Percentiles rank a stretch among this genome's conserved stretches.
These are phyloP conservation scores for Gymnopilus dilepis DNA, from an alignment of 768 basidiomycete genomes.

Conservation along the genomic window DNA sequence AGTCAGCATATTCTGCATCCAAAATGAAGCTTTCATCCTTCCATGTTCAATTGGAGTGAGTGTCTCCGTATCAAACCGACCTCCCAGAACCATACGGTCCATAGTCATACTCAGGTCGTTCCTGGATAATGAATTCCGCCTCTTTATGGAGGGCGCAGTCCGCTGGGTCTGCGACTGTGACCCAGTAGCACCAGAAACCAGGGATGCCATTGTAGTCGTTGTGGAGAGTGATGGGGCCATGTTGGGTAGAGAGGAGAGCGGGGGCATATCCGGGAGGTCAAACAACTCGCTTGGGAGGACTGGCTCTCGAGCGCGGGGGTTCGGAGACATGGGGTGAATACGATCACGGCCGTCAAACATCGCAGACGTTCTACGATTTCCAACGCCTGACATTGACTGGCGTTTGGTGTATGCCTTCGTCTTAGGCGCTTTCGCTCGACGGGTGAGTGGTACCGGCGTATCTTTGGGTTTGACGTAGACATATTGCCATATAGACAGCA, in stretches of 20 bases:
- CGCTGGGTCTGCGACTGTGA: conserved; percentile 30
- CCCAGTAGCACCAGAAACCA: conserved; percentile 37
- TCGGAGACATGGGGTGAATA: conserved; percentile 44
- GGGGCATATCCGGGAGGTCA: conserved; percentile 46
- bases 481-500: conserved; percentile 76
- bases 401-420: conserved; percentile 36
- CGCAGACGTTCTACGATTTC: conserved; percentile 45
- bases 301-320: conserved; percentile 36
- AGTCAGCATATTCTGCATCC: conserved; percentile 67
- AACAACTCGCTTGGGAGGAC: conserved; percentile 40
- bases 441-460: conserved; percentile 46
- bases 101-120: conserved; percentile 64
- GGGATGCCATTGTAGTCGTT: conserved; percentile 56
- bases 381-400: conserved; percentile 41
- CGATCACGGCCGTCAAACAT: conserved; percentile 43
- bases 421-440: conserved; percentile 17
- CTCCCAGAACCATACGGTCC: conserved; percentile 73
- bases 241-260: conserved; percentile 53
- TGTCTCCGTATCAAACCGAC: conserved; percentile 49
- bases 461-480: conserved; percentile 66
- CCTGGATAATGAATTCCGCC: conserved; percentile 52
- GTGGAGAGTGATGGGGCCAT: conserved; percentile 60
- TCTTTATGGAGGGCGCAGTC: conserved; percentile 33
- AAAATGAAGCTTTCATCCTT: conserved; percentile 73
- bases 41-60: conserved; percentile 57